These are phyloP conservation scores for Fusarium stilboides DNA, from an alignment of 2,329 filamentous ascomycete genomes.

Conservation along the genomic window DNA sequence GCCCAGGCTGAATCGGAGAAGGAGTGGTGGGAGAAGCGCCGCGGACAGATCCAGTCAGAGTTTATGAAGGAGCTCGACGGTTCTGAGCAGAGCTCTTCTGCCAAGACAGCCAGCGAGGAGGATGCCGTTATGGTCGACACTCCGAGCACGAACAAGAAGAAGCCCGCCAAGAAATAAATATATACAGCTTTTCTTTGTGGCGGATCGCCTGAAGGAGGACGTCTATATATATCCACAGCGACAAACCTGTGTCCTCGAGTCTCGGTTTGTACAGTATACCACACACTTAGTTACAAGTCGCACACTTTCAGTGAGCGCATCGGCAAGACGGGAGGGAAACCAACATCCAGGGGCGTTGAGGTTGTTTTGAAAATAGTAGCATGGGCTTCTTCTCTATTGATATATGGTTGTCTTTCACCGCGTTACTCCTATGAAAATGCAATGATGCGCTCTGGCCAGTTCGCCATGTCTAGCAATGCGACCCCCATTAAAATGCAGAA, in stretches of 20 bases:
- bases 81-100: slow-evolving; percentile 65
- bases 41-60: slow-evolving; percentile 78
- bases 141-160: slow-evolving; percentile 72
- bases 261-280: slow-evolving; percentile 30
- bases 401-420: slow-evolving; percentile 23
- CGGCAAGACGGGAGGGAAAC: slow-evolving; percentile 9
- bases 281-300: slow-evolving; percentile 17
- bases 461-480: slow-evolving; percentile 40
- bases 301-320: slow-evolving; percentile 3
- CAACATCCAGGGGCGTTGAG: slow-evolving; percentile 35
- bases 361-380: slow-evolving; percentile 40
- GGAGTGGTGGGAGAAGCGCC: slow-evolving; percentile 93
- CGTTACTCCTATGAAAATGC: slow-evolving; percentile 45
- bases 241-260: slow-evolving; percentile 3
- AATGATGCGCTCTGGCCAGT: slow-evolving; percentile 44
- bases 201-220: not conserved
- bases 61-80: slow-evolving; percentile 90
- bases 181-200: not conserved
- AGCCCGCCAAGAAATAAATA: slow-evolving; percentile 64
- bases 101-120: slow-evolving; percentile 56
- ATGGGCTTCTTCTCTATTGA: slow-evolving; percentile 45
- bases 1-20: slow-evolving; percentile 80
- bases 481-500: slow-evolving; percentile 30
- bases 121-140: slow-evolving; percentile 81
- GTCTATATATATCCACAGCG: slow-evolving; percentile 7